These are phyloP conservation scores for Chamaecyparis obtusa DNA, from an alignment of 75 land plant species.

Conservation along the genomic window DNA sequence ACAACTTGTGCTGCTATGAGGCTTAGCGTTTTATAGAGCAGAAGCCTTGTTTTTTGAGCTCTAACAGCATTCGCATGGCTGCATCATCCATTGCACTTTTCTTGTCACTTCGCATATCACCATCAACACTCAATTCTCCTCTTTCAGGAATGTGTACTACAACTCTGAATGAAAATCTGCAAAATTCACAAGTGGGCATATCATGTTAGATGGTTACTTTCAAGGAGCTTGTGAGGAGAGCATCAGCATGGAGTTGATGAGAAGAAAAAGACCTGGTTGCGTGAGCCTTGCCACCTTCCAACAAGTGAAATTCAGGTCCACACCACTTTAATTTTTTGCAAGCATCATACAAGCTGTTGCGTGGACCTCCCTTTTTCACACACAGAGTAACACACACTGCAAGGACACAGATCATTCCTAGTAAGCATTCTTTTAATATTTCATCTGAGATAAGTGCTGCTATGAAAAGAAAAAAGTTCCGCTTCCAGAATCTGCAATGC, in stretches of 20 bases:
- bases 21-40: conserved; percentile 17
- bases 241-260: background rate
- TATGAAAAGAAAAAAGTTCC: background rate
- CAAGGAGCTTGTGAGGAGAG: background rate
- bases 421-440: background rate
- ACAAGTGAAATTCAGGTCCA: conserved; percentile 32
- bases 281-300: background rate
- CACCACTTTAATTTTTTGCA: conserved; percentile 58
- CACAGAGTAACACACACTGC: conserved; percentile 34
- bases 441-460: background rate
- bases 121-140: conserved; percentile 27
- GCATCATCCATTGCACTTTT: conserved; percentile 68
- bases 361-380: conserved; percentile 63
- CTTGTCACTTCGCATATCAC: conserved; percentile 56
- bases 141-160: conserved; percentile 39
- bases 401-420: background rate
- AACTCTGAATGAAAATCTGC: conserved; percentile 45
- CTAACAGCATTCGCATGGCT: conserved; percentile 42
- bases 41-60: conserved; percentile 43
- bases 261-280: background rate
- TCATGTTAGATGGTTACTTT: background rate
- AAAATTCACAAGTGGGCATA: conserved; percentile 13
- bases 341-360: conserved; percentile 38
- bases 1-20: too few species aligned
- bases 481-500: background rate